These are phyloP conservation scores for Stachybotrys chlorohalonatus DNA, from an alignment of 2,329 filamentous ascomycete genomes.

Conservation along the genomic window DNA sequence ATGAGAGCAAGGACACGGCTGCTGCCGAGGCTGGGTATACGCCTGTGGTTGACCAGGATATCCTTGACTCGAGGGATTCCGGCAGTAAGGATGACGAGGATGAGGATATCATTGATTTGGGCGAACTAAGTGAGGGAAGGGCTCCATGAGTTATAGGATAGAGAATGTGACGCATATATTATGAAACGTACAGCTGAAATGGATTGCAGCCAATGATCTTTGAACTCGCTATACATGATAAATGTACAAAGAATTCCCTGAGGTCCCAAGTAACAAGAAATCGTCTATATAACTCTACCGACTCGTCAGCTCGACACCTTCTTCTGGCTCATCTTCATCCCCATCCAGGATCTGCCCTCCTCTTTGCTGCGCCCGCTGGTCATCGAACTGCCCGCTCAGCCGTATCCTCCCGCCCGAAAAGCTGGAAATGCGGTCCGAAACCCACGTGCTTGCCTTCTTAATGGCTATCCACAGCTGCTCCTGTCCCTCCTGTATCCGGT, in stretches of 20 bases:
- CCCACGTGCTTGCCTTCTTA: slow-evolving; percentile 44
- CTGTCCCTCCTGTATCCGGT: slow-evolving; percentile 45
- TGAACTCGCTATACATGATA: not conserved
- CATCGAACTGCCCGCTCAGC: slow-evolving; percentile 31
- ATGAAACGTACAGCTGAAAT: not conserved
- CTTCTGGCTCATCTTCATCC: slow-evolving; percentile 30
- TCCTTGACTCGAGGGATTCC: not conserved
- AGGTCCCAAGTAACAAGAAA: not conserved
- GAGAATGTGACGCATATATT: not conserved
- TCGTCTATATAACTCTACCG: slow-evolving; percentile 8
- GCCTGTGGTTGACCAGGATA: slow-evolving; percentile 13
- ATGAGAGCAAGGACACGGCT: slow-evolving; percentile 33
- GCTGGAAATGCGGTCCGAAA: slow-evolving; percentile 44
- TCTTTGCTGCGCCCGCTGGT: slow-evolving; percentile 29
- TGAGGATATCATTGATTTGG: slow-evolving; percentile 25
- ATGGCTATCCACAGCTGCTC: slow-evolving; percentile 57
- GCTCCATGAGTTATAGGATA: slow-evolving; percentile 1
- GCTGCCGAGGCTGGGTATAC: slow-evolving; percentile 17
- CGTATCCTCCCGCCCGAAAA: slow-evolving; percentile 49
- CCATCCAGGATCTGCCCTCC: slow-evolving; percentile 31
- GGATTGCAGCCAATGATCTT: not conserved
- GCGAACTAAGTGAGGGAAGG: slow-evolving; percentile 13
- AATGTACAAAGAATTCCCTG: not conserved
- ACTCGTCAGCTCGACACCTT: slow-evolving; percentile 34
- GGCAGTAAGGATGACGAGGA: slow-evolving; percentile 16